Evolutionary conservation across 2,329 filamentous ascomycete genomes (phyloP).

Genomic region (Pseudogymnoascus sp.): DNA sequence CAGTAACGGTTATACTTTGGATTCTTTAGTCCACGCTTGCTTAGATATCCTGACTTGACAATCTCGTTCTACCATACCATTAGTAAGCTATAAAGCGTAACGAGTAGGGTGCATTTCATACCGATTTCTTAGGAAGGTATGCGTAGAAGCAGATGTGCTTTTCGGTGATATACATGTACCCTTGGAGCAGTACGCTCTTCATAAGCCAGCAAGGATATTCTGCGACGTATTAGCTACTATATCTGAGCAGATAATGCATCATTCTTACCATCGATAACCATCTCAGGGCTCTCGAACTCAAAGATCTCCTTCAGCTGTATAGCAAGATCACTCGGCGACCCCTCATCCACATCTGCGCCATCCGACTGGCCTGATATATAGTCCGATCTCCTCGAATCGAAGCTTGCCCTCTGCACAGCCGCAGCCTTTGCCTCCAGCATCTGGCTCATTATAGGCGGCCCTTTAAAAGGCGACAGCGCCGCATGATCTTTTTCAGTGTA

Average conservation of each 20-base stretch:
- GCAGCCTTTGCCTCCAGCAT: slow-evolving; percentile 68
- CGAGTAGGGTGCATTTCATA: slow-evolving; percentile 36
- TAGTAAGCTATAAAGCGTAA: slow-evolving; percentile 12
- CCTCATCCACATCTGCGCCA: slow-evolving; percentile 19
- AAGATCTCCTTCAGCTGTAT: slow-evolving; percentile 76
- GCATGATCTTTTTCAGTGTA: slow-evolving; percentile 27
- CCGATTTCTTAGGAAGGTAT: slow-evolving; percentile 88
- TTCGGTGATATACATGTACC: slow-evolving; percentile 91
- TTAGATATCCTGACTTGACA: slow-evolving; percentile 80
- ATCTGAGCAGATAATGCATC: background rate
- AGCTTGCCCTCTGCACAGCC: slow-evolving; percentile 52
- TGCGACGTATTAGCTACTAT: slow-evolving; percentile 27
- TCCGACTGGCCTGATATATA: slow-evolving; percentile 19
- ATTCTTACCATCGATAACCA: slow-evolving; percentile 65
- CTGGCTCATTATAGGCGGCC: slow-evolving; percentile 67
- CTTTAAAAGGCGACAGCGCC: slow-evolving; percentile 33
- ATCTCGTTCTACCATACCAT: slow-evolving; percentile 52
- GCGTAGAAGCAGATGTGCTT: slow-evolving; percentile 96
- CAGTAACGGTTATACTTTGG: slow-evolving; percentile 85
- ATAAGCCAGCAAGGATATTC: slow-evolving; percentile 93
- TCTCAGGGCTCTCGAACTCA: slow-evolving; percentile 71
- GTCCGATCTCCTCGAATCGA: slow-evolving; percentile 35
- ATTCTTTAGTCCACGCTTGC: slow-evolving; percentile 82
- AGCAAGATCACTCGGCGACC: slow-evolving; percentile 49
- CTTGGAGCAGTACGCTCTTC: slow-evolving; percentile 84